phyloP scores from a whole-genome alignment of 345 rosid species.

The Populus nigra region DNA sequence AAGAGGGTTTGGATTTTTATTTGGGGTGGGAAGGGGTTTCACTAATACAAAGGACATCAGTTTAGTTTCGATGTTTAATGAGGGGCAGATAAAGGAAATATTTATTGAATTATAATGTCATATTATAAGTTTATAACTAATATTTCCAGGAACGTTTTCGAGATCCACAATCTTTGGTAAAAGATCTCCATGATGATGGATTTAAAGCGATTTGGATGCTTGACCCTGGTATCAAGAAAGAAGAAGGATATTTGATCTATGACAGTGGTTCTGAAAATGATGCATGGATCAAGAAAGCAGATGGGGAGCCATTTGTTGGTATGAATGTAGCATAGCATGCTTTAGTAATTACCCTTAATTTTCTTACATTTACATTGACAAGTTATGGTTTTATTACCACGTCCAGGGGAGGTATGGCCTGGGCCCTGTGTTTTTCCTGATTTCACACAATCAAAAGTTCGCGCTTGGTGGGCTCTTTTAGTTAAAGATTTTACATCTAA shows the following conservation, averaged over 20 bases:
- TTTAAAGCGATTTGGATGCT: slow-evolving; percentile 97
- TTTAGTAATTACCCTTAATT: slow-evolving; percentile 5
- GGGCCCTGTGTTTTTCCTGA: slow-evolving; percentile 92
- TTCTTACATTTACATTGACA: not conserved
- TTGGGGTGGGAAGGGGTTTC: not conserved
- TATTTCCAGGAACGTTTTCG: slow-evolving; percentile 59
- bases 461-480: slow-evolving; percentile 83
- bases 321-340: slow-evolving; percentile 7
- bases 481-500: slow-evolving; percentile 72
- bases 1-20: not conserved
- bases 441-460: slow-evolving; percentile 68
- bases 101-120: no score
- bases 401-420: slow-evolving; percentile 92
- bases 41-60: not conserved
- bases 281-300: slow-evolving; percentile 65
- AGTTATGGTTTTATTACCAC: slow-evolving; percentile 13
- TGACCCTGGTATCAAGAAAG: slow-evolving; percentile 85
- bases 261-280: slow-evolving; percentile 65
- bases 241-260: slow-evolving; percentile 63
- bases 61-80: not conserved
- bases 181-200: slow-evolving; percentile 58
- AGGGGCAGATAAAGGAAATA: not conserved
- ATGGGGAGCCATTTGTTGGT: slow-evolving; percentile 71
- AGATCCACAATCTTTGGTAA: slow-evolving; percentile 59
- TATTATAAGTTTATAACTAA: slow-evolving; percentile 2